phyloP scores from a whole-genome alignment of 257 asterid species.

The Solanum peruvianum region DNA sequence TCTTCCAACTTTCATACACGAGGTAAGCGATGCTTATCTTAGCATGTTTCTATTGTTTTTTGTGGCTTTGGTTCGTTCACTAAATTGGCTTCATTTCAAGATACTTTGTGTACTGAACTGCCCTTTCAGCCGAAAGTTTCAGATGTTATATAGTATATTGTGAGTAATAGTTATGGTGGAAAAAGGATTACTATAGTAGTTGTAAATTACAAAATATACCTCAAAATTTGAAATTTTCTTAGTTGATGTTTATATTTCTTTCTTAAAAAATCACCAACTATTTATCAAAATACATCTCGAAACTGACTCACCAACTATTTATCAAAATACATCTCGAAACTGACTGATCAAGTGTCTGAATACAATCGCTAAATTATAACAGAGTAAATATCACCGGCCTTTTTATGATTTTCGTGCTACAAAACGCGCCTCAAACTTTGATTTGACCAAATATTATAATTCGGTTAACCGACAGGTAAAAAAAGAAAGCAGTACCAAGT shows the following conservation, averaged over 20 bases:
- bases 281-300: too few relatives aligned
- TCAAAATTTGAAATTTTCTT: background rate
- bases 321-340: too few relatives aligned
- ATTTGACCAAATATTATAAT: background rate
- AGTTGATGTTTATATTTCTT: background rate
- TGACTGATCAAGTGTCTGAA: too few relatives aligned
- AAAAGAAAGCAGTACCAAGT: background rate
- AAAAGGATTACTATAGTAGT: background rate
- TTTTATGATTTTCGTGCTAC: background rate
- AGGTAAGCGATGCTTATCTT: background rate
- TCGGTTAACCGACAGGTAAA: background rate
- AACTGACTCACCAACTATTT: too few relatives aligned
- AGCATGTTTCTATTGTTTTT: background rate
- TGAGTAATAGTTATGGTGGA: background rate
- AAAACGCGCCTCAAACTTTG: background rate
- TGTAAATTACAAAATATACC: background rate
- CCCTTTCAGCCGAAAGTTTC: background rate
- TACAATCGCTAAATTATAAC: background rate
- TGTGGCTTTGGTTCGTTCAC: background rate
- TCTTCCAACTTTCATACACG: background rate
- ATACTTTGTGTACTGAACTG: background rate
- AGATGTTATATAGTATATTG: background rate
- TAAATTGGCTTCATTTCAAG: background rate
- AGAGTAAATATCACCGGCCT: fast-evolving
- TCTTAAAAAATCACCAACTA: too few relatives aligned